phyloP scores from a whole-genome alignment of 1,284 basidiomycete species.

The Fomitopsis palustris region DNA sequence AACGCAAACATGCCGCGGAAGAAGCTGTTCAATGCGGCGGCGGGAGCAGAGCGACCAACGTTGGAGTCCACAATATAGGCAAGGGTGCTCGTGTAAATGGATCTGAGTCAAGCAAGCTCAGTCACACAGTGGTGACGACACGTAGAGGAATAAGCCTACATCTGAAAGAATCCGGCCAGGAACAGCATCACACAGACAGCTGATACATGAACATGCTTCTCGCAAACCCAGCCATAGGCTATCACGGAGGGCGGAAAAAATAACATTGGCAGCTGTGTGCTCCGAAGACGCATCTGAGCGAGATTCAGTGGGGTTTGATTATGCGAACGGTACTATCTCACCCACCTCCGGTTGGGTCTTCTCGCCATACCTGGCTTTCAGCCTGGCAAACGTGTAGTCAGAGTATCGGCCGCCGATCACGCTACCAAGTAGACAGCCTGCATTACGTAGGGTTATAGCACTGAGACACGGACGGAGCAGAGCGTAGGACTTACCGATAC shows the following conservation, averaged over 20 bases:
- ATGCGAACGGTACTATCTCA: slow-evolving; percentile 12
- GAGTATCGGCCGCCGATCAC: slow-evolving; percentile 77
- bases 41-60: slow-evolving; percentile 62
- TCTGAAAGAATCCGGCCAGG: slow-evolving; percentile 63
- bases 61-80: slow-evolving; percentile 78
- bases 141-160: slow-evolving; percentile 41
- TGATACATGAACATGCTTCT: slow-evolving; percentile 60
- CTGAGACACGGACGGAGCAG: neutral
- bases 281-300: slow-evolving; percentile 69
- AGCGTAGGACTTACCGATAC: slow-evolving; percentile 44
- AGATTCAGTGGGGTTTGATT: neutral
- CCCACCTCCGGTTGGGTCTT: slow-evolving; percentile 65
- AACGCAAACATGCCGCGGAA: slow-evolving; percentile 72
- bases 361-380: slow-evolving; percentile 61
- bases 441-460: neutral
- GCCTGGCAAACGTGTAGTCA: slow-evolving; percentile 55
- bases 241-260: slow-evolving; percentile 58
- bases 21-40: slow-evolving; percentile 67
- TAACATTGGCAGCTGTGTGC: slow-evolving; percentile 54
- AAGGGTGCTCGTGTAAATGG: slow-evolving; percentile 47
- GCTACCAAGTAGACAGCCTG: slow-evolving; percentile 67
- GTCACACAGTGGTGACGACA: neutral
- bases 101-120: slow-evolving; percentile 4
- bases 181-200: slow-evolving; percentile 63
- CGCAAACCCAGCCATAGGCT: slow-evolving; percentile 75